These are phyloP conservation scores for Anthracocystis panici-leucophaei DNA, from an alignment of 1,284 basidiomycete genomes.

Conservation along the genomic window DNA sequence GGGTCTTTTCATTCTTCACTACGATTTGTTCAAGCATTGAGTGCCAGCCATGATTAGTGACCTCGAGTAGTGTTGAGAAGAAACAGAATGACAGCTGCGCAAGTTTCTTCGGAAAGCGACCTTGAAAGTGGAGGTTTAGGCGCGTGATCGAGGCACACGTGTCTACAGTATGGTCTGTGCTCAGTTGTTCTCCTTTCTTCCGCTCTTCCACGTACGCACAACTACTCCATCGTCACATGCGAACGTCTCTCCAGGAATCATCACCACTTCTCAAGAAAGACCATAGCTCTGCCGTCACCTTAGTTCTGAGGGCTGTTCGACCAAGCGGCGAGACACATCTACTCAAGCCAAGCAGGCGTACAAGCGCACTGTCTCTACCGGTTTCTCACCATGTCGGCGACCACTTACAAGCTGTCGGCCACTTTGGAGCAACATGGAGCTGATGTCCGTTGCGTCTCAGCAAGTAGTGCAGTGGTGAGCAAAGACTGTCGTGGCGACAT, in stretches of 20 bases:
- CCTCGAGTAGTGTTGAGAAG: background rate
- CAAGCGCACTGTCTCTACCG: background rate
- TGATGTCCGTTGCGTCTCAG: conserved; percentile 62
- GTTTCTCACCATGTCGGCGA: conserved; percentile 16
- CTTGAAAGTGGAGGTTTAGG: conserved; percentile 26
- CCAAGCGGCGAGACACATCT: background rate
- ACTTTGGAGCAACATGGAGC: conserved; percentile 56
- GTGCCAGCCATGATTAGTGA: background rate
- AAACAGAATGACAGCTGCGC: background rate
- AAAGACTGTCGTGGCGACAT: conserved; percentile 41
- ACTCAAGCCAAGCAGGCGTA: background rate
- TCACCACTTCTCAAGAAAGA: too few relatives aligned
- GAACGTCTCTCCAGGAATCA: too few relatives aligned
- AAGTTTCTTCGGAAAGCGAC: conserved; percentile 18
- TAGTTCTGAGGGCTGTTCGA: too few relatives aligned
- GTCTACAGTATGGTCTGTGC: conserved; percentile 24
- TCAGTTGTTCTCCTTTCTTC: conserved; percentile 1
- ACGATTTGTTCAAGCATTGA: background rate
- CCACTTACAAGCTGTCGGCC: conserved; percentile 51
- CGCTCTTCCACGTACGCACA: conserved; percentile 4
- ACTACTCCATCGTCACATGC: background rate
- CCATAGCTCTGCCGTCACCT: too few relatives aligned
- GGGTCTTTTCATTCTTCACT: too few relatives aligned
- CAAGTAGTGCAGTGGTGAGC: conserved; percentile 26
- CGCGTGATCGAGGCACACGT: conserved; percentile 43